Percentiles rank a stretch among this genome's conserved stretches.
phyloP scores from a whole-genome alignment of 1,284 basidiomycete species.

The Tremellales sp. region DNA sequence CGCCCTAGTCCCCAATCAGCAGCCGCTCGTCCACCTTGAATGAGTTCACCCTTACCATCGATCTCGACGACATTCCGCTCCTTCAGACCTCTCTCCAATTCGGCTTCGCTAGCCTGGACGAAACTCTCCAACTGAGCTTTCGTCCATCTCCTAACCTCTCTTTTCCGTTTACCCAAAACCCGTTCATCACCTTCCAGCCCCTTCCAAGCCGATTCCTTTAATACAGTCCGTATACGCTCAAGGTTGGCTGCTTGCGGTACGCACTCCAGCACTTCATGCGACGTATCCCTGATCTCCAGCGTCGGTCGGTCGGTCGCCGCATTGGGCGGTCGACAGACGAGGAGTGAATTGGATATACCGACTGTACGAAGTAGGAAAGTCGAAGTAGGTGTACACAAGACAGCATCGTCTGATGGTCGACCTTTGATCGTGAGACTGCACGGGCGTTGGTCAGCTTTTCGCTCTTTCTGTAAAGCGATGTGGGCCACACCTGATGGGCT shows the following conservation, averaged over 20 bases:
- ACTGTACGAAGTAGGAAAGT: constrained; percentile 80
- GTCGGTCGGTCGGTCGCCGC: constrained; percentile 8
- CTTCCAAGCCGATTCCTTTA: constrained; percentile 63
- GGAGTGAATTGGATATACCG: constrained; percentile 74
- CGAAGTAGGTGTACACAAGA: constrained; percentile 71
- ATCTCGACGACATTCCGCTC: constrained; percentile 65
- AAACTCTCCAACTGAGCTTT: constrained; percentile 55
- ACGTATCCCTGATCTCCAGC: constrained; percentile 45
- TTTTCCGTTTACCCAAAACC: constrained; percentile 16
- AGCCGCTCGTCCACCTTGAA: background rate
- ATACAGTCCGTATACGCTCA: constrained; percentile 60
- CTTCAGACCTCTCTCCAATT: constrained; percentile 37
- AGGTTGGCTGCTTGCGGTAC: constrained; percentile 66
- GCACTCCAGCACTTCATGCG: constrained; percentile 73
- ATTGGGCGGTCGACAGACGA: constrained; percentile 61
- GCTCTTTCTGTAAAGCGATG: background rate
- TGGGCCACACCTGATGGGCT: constrained; percentile 34
- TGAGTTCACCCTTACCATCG: constrained; percentile 56
- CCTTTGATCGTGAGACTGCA: constrained; percentile 78
- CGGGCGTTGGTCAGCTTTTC: no score
- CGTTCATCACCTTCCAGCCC: constrained; percentile 34
- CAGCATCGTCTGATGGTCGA: constrained; percentile 72
- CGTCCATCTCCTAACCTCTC: constrained; percentile 29
- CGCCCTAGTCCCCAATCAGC: constrained; percentile 20
- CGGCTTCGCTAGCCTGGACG: constrained; percentile 65